Evolutionary conservation across 139 green algal genomes (phyloP), one percentile per base, ranked within the genome.

Genomic region (Zygnema circumcarinatum): DNA sequence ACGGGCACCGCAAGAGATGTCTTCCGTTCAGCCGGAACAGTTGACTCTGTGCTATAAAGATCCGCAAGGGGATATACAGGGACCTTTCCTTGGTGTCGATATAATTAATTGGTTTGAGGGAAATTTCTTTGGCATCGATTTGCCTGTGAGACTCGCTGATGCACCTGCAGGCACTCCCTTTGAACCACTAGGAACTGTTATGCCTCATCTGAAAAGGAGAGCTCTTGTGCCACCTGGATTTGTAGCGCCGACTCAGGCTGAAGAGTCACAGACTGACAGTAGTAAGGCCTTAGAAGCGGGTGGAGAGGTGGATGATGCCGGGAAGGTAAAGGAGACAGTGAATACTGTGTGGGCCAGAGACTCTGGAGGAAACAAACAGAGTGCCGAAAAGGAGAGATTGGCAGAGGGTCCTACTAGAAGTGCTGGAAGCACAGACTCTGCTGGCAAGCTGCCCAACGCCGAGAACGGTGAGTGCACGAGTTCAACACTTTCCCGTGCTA

Each of bases 31-130:
- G 7, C 47, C 47, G 7, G 47, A 62, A 16, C 47, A 62, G 16
- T 16, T 62, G 7, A 25, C 47, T 25, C 47, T 62, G 47, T 47
- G 93, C 68, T 98, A 98, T 88, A 90, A 84, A 32, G 95, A 98
- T 87, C 95, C 95, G 3, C 86, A 92, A 36, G 88, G 88, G 7
- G 75, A 92, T 33, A 73, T 91, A 2, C 95, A 98, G 90, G 95
- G 95, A 1, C 95, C 95, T 0, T 98, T 98, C 79, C 67, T 87
- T 0, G 91, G 90, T 1, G 67, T 83, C 2, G 94, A 98, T 81
- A 96, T 98, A 47, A 74, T 97, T 33, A 94, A 95, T 0, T 98
- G 95, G 95, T 94, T 93, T 3, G 94, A 95, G 36, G 89, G 62
- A 0, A 92, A 93, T 33, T 98, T 94, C 84, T 98, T 98, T 84